phyloP scores from a whole-genome alignment of 2,329 filamentous ascomycete genomes.

The Pseudogymnoascus pannorum region DNA sequence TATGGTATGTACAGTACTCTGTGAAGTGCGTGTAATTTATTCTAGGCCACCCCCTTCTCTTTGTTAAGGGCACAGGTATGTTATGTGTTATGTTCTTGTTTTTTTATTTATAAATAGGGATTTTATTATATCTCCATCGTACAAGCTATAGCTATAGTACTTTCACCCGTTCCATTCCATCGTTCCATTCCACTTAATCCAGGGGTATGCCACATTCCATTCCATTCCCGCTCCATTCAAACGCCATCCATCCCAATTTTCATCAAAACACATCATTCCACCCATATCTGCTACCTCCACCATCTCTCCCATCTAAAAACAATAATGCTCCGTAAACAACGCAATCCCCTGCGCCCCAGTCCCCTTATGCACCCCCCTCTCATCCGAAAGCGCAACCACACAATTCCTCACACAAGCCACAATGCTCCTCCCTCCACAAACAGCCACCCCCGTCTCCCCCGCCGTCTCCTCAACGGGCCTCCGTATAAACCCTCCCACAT shows the following conservation, averaged over 20 bases:
- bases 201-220: not conserved
- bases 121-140: not conserved
- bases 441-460: conserved; percentile 54
- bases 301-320: conserved; percentile 33
- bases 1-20: no score
- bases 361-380: conserved; percentile 56
- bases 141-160: no score
- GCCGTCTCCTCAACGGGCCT: conserved; percentile 48
- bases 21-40: no score
- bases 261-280: no score
- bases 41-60: no score
- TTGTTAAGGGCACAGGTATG: no score
- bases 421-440: conserved; percentile 51
- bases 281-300: no score
- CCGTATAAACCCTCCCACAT: conserved; percentile 45
- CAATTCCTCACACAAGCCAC: conserved; percentile 47
- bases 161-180: no score
- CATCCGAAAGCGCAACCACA: conserved; percentile 49
- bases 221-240: not conserved
- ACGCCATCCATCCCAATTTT: no score
- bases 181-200: not conserved
- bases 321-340: conserved; percentile 54
- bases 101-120: no score
- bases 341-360: conserved; percentile 57
- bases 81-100: no score